These are phyloP conservation scores for Euphorbia neoarborescens DNA, from an alignment of 441 rosid species.

Conservation along the genomic window DNA sequence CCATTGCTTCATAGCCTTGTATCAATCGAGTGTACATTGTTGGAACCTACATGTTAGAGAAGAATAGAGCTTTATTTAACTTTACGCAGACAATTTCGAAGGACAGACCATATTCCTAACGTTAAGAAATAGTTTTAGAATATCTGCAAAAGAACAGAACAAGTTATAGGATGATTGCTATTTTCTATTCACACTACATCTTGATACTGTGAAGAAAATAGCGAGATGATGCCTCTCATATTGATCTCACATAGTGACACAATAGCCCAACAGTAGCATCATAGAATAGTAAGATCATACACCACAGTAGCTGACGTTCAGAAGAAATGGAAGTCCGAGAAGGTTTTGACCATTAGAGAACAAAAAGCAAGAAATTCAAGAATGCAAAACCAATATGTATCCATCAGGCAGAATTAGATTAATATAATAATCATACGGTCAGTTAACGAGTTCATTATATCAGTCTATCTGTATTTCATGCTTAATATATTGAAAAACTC, in stretches of 20 bases:
- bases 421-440: background rate
- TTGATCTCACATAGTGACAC: background rate
- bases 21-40: slow-evolving; percentile 88
- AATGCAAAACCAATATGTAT: background rate
- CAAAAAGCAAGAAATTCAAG: background rate
- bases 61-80: slow-evolving; percentile 10
- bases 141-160: background rate
- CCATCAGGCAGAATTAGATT: background rate
- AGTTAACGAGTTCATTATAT: background rate
- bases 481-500: slow-evolving; percentile 28
- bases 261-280: background rate
- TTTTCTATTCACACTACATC: background rate
- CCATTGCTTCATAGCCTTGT: slow-evolving; percentile 97
- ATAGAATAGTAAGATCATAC: background rate
- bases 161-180: background rate
- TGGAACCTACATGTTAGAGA: slow-evolving; percentile 54
- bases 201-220: background rate
- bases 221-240: background rate
- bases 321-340: background rate
- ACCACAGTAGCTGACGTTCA: background rate
- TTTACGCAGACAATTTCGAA: slow-evolving; percentile 3
- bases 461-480: slow-evolving; percentile 3
- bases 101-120: slow-evolving; percentile 11
- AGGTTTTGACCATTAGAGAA: background rate
- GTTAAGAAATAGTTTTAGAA: background rate